Conservation (phyloP, 2,329 filamentous ascomycete genomes). For the Nothophaeocryptopus gaeumannii region DNA sequence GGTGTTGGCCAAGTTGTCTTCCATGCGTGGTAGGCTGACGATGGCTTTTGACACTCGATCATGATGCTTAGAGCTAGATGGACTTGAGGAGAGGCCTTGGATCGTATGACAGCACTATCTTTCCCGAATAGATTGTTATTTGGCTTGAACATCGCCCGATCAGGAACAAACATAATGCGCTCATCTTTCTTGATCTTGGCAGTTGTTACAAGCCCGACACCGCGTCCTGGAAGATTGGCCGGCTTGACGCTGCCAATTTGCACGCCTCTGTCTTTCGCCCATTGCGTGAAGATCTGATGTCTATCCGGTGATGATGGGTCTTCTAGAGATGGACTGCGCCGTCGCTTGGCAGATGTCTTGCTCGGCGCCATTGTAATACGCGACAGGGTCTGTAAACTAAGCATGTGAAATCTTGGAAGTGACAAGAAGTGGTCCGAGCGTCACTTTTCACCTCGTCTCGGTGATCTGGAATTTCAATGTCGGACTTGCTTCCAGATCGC, state of each 20-base stretch:
- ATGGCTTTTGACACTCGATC: constrained; percentile 12
- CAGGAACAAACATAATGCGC: constrained; percentile 63
- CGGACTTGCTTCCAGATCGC: neutral
- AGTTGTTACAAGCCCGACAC: constrained; percentile 74
- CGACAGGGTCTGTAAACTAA: neutral
- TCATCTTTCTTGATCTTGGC: constrained; percentile 61
- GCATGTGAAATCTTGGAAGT: neutral
- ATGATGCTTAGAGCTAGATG: constrained; percentile 57
- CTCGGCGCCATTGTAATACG: neutral
- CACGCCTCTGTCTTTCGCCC: constrained; percentile 66
- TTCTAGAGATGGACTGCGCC: constrained; percentile 3
- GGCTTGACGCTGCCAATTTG: constrained; percentile 65
- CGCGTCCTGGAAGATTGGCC: constrained; percentile 65
- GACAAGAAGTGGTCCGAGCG: neutral
- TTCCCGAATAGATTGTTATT: no score
- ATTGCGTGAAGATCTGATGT: constrained; percentile 60
- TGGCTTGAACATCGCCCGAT: constrained; percentile 60
- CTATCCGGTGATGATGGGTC: constrained; percentile 26
- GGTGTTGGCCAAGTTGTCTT: constrained; percentile 56
- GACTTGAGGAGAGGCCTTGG: constrained; percentile 52
- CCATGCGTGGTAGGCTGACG: constrained; percentile 22
- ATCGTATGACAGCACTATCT: no score
- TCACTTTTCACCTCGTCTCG: constrained; percentile 7
- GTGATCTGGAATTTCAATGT: constrained; percentile 5
- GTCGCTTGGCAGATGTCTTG: constrained; percentile 12